Base-by-base conservation (phyloP, 306 rosid species). In the Pterocarpus santalinus region DNA sequence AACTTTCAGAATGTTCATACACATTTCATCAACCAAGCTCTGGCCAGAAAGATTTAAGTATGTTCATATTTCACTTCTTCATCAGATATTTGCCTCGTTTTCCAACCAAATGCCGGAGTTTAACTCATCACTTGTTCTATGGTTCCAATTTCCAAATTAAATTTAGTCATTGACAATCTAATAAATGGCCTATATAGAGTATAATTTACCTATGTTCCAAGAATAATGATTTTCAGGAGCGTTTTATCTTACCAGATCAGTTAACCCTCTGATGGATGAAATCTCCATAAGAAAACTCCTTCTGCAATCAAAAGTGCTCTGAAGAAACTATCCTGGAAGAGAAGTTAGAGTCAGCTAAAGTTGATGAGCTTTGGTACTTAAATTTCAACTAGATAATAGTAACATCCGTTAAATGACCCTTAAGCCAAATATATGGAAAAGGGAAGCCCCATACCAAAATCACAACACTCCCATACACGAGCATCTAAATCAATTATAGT, bases 201-300 rank as follows among this genome's bases (percentile, higher is more conserved):
- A 22, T 22, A 22, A 22, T 22, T 22, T 32, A 44, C 36, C 51
- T 8, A 15, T 52, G 28, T 41, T 52, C 61, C 46, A 64, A 36
- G 16, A 72, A 73, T 10, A 73, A 41, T 28, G 22, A 65, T 55
- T 16, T 49, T 8, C 28, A 75, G 63, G 66, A 63, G 67, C 17
- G 69, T 39, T 70, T 43, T 76, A 36, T 72, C 89, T 83, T 89
- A 94, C 98, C 94, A 80, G 79, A 61, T 92, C 91, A 89, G 90
- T 79, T 47, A 84, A 77, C 46, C 78, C 90, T 83, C 85, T 78
- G 73, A 80, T 65, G 16, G 92, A 82, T 22, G 95, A 80, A 74
- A 85, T 86, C 68, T 88, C 97, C 98, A 92, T 92, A 14, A 39
- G 81, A 67, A 55, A 77, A 41, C 82, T 41, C 65, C 69, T 79